These are phyloP conservation scores for Tetraselmis striata DNA, from an alignment of 139 green algal species.

Conservation along the genomic window DNA sequence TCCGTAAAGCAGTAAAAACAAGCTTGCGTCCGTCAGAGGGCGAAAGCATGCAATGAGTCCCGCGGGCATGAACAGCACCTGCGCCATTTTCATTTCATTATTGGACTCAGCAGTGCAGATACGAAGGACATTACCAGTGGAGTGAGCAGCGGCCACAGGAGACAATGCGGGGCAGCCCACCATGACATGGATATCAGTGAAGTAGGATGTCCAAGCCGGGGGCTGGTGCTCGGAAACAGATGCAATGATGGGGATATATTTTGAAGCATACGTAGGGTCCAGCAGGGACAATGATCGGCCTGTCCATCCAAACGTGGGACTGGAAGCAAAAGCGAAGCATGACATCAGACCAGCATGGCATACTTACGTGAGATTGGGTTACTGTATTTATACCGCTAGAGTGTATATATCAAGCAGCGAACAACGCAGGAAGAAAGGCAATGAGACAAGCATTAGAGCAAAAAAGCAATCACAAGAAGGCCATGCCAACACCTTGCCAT, in stretches of 20 bases:
- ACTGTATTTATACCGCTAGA: no score
- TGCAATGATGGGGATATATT: constrained; percentile 97
- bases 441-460: no score
- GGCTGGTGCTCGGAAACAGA: constrained; percentile 89
- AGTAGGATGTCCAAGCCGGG: constrained; percentile 82
- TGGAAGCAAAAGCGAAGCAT: no score
- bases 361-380: no score
- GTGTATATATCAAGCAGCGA: no score
- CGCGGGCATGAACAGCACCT: constrained; percentile 47
- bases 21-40: constrained; percentile 61
- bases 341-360: no score
- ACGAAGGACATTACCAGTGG: no score
- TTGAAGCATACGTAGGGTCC: constrained; percentile 92
- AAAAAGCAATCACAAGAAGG: no score
- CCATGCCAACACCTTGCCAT: constrained; percentile 36
- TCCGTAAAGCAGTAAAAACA: constrained; percentile 94
- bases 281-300: constrained; percentile 81
- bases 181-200: constrained; percentile 57
- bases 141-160: no score
- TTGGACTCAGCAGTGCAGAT: no score
- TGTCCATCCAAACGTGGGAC: constrained; percentile 91
- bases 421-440: no score
- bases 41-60: constrained; percentile 78
- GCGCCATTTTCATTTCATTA: no score
- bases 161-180: neutral